Evolutionary conservation across 352 stramenopile species (phyloP).

Genomic region (Phytophthora pistaciae): DNA sequence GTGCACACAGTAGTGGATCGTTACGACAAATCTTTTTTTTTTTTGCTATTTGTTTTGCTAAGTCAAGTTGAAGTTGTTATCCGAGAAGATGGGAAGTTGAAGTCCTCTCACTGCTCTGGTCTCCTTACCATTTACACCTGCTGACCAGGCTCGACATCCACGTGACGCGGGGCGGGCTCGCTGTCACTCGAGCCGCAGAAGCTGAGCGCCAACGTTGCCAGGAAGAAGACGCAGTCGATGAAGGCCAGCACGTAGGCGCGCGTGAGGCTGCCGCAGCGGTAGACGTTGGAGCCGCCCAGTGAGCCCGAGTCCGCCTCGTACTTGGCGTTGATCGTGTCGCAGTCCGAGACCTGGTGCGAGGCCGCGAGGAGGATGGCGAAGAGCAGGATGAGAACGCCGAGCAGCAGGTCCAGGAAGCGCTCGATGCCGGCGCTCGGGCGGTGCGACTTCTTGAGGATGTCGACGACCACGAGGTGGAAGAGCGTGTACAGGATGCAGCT

Average conservation of each 20-base stretch:
- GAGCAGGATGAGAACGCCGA: slow-evolving; percentile 45
- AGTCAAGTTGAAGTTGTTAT: slow-evolving; percentile 12
- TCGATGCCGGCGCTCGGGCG: slow-evolving; percentile 41
- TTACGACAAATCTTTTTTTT: not conserved
- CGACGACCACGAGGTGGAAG: slow-evolving; percentile 49
- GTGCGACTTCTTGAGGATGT: slow-evolving; percentile 50
- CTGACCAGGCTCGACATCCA: slow-evolving; percentile 31
- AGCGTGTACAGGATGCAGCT: slow-evolving; percentile 58
- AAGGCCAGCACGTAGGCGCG: slow-evolving; percentile 47
- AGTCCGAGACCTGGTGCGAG: slow-evolving; percentile 46
- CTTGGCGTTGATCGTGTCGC: slow-evolving; percentile 40
- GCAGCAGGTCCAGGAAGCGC: slow-evolving; percentile 40
- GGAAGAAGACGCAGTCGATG: slow-evolving; percentile 44
- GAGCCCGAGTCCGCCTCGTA: slow-evolving; percentile 37
- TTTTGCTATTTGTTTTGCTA: slow-evolving; percentile 6
- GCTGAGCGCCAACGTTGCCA: slow-evolving; percentile 35
- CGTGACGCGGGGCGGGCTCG: slow-evolving; percentile 18
- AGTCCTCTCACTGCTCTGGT: not conserved
- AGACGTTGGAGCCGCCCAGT: slow-evolving; percentile 31
- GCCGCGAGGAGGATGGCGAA: slow-evolving; percentile 47
- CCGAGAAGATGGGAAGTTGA: slow-evolving; percentile 1
- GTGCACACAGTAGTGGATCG: not conserved
- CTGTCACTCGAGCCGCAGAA: slow-evolving; percentile 26
- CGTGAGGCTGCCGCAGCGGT: slow-evolving; percentile 54
- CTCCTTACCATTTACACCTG: slow-evolving; percentile 23